Base-by-base conservation (phyloP, 208 protist genomes). In the Crithidia fasciculata region DNA sequence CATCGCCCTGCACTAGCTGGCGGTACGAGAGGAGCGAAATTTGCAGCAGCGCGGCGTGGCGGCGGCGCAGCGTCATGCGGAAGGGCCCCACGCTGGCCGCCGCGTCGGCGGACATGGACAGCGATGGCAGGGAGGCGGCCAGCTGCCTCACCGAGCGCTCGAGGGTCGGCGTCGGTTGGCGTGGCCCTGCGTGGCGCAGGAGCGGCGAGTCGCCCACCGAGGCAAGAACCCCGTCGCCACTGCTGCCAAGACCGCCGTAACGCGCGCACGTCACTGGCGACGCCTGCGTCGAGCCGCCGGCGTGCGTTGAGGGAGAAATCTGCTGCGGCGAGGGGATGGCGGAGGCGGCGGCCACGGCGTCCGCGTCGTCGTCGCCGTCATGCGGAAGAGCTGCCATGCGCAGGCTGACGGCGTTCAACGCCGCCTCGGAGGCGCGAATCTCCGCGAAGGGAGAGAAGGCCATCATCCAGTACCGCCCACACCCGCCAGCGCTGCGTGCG, bases 391-490 rank as follows among this genome's bases (percentile, higher is more conserved):
- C 16, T 44, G 0, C 41, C 8, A 73, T 41, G 9, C 45, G 57
- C 41, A 73, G 37, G n/a, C 45, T 65, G 19, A 65, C 58, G 6
- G n/a, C 16, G 68, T 73, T 73, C 9, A 73, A 15, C 0, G 68
- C 68, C 47, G 10, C 18, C 68, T 73, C 68, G n/a, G 57, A 44
- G 0, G 56, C 68, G 58, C 36, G 47, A 12, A 73, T 57, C 58
- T 73, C 68, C n/a, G 3, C 12, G 57, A 65, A 73, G 3, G 45
- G 2, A 0, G 68, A 73, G 41, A 73, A 73, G 10, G 36, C 45
- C 58, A 58, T 65, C 37, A 73, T 39, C 68, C 68, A 73, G 57
- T 65, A 73, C 47, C 68, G 68, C 58, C 18, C 40, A 2, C 13
- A 73, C 19, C 19, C 68, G n/a, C 19, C 28, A 8, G 58, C 56